Base-by-base conservation (phyloP, 768 basidiomycete genomes). In the Leccinum uliginosum region DNA sequence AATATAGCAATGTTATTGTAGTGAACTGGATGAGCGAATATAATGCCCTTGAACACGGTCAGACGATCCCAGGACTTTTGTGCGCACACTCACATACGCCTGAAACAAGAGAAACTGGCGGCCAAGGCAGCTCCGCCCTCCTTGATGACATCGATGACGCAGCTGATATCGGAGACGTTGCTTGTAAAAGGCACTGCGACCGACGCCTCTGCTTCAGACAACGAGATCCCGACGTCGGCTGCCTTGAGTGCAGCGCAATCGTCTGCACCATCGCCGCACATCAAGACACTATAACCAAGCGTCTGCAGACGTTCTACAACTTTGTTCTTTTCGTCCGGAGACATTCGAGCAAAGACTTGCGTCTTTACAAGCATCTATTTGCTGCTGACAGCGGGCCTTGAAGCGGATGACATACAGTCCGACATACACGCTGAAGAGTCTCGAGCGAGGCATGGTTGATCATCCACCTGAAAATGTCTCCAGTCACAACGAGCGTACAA, bases 11-110 rank as follows among this genome's bases (percentile, higher is more conserved):
- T 2, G 94, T 97, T 58, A 98, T 91, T 3, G 94, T 93, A n/a
- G 95, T 98, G 70, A 99, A 99, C 70, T 99, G 97, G 52, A 99
- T 99, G 62, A 99, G 80, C 11, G 97, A 99, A 73, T 98, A 99
- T 45, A 99, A 73, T 0, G 97, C 97, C 96, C 95, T 98, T 64
- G 17, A 61, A 35, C 46, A 53, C 53, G 51, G 51, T 69, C 43
- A 61, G 63, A 32, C 27, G 5, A 23, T 26, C 46, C 23, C 30
- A 29, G 11, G n/a, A 21, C 50, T 43, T 21, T 47, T 29, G 40
- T 34, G 40, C 14, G 45, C 30, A 5, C 34, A 78, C 91, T 72
- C 65, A 95, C 96, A 99, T 99, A 67, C 97, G 98, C 74, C 98
- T 99, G 85, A 99, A 99, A 75, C 96, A 98, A 62, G 93, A 95